Evolutionary conservation across 768 basidiomycete species (phyloP).

Genomic region (Tricholoma saponaceum): DNA sequence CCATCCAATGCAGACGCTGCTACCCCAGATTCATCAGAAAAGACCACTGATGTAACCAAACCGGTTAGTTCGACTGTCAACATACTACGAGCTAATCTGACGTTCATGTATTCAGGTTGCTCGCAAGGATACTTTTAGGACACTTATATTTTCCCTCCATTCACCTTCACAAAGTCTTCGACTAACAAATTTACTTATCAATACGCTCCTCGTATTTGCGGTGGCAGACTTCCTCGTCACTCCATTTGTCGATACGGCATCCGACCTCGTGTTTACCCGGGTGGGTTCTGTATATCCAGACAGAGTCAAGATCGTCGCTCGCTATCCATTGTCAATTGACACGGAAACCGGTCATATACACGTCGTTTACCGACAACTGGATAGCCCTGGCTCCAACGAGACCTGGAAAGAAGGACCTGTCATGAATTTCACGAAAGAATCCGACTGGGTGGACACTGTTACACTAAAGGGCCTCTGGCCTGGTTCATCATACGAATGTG

Average conservation of each 20-base stretch:
- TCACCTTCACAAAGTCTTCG: constrained; percentile 27
- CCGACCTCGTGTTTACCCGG: constrained; percentile 58
- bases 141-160: constrained; percentile 30
- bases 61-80: background rate
- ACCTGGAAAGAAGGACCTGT: constrained; percentile 55
- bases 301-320: constrained; percentile 56
- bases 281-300: constrained; percentile 69
- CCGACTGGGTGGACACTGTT: constrained; percentile 59
- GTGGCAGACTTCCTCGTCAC: constrained; percentile 47
- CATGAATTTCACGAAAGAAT: constrained; percentile 36
- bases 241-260: constrained; percentile 53
- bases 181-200: constrained; percentile 25
- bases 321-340: constrained; percentile 44
- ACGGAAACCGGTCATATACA: constrained; percentile 29
- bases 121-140: constrained; percentile 4
- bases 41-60: background rate
- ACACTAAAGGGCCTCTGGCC: constrained; percentile 62
- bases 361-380: constrained; percentile 43
- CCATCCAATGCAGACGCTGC: background rate
- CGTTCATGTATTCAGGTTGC: background rate
- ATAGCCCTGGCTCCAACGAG: constrained; percentile 19
- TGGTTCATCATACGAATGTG: constrained; percentile 66
- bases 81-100: background rate
- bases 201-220: constrained; percentile 29
- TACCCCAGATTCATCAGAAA: background rate